Percentiles rank a stretch among this genome's conserved stretches.
Evolutionary conservation across 208 protist species (phyloP).

Genomic region (Trypanosoma rangeli): DNA sequence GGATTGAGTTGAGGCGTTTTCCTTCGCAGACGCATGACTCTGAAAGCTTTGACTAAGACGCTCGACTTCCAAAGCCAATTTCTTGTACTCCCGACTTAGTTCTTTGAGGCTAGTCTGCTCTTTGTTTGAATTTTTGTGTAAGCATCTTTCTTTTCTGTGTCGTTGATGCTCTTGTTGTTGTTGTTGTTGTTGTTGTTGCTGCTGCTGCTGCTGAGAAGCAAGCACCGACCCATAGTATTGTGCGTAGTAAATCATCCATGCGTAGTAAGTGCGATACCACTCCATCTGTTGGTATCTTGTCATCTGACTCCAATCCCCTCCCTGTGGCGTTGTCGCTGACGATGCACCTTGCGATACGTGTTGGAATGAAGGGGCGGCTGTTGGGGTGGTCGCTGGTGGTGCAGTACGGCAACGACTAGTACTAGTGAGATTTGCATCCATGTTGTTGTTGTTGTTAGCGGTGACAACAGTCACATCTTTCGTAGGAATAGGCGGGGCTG

Average conservation of each 20-base stretch:
- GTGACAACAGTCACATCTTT: neutral
- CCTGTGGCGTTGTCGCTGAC: neutral
- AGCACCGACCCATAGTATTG: constrained; percentile 42
- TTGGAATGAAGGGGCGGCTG: constrained; percentile 22
- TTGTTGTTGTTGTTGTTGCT: constrained; percentile 11
- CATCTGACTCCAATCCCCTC: constrained; percentile 21
- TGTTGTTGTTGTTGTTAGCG: neutral
- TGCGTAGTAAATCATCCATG: constrained; percentile 71
- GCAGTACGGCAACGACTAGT: neutral
- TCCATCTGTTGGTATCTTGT: constrained; percentile 27
- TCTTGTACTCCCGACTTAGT: constrained; percentile 16
- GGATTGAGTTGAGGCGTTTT: neutral
- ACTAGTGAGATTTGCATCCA: neutral
- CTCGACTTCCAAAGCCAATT: constrained; percentile 20
- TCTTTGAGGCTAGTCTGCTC: constrained; percentile 1
- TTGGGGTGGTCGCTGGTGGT: constrained; percentile 22
- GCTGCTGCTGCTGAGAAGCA: constrained; percentile 18
- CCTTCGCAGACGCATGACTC: neutral
- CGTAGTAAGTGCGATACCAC: constrained; percentile 61
- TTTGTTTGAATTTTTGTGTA: neutral
- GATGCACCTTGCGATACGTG: neutral
- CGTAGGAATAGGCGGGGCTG: neutral
- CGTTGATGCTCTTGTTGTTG: constrained; percentile 15
- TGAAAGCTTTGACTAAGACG: constrained; percentile 13
- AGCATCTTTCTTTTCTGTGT: neutral